Conservation (phyloP, 768 basidiomycete species). For the Suillus placidus region DNA sequence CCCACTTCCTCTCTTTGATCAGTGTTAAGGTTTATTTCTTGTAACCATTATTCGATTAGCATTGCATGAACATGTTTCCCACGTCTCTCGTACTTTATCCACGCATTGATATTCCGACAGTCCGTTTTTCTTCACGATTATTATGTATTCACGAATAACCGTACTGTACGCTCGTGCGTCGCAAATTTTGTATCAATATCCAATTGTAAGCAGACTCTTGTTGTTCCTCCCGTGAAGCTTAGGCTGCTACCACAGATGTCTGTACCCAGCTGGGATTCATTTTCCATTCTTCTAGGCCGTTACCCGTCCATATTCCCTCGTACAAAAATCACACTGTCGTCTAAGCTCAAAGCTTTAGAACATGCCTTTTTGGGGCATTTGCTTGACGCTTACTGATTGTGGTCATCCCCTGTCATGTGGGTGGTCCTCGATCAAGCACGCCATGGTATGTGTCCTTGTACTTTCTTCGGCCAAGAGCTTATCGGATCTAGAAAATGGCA, state of each 20-base stretch:
- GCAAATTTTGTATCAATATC: neutral
- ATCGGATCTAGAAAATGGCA: slow-evolving; percentile 16
- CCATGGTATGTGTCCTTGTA: slow-evolving; percentile 26
- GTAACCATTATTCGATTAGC: slow-evolving; percentile 4
- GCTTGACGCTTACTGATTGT: slow-evolving; percentile 30
- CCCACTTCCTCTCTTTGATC: slow-evolving; percentile 12
- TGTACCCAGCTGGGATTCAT: neutral
- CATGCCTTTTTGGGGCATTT: slow-evolving; percentile 33
- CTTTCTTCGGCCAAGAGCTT: slow-evolving; percentile 28
- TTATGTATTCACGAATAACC: slow-evolving; percentile 12
- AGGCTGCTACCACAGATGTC: neutral
- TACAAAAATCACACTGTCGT: neutral
- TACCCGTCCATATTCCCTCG: no score
- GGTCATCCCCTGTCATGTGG: slow-evolving; percentile 13
- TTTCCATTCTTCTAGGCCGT: neutral
- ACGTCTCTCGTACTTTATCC: neutral
- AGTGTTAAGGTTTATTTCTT: slow-evolving; percentile 8
- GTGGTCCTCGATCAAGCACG: slow-evolving; percentile 2
- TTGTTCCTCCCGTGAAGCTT: neutral
- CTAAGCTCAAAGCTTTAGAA: slow-evolving; percentile 15
- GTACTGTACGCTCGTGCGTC: neutral
- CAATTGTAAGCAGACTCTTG: slow-evolving; percentile 1
- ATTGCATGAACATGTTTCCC: neutral
- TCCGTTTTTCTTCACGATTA: neutral
- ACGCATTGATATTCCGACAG: neutral